Evolutionary conservation across 73 alveolate species (phyloP), one percentile per base, ranked within the genome.

Genomic region (Stentor coeruleus): DNA sequence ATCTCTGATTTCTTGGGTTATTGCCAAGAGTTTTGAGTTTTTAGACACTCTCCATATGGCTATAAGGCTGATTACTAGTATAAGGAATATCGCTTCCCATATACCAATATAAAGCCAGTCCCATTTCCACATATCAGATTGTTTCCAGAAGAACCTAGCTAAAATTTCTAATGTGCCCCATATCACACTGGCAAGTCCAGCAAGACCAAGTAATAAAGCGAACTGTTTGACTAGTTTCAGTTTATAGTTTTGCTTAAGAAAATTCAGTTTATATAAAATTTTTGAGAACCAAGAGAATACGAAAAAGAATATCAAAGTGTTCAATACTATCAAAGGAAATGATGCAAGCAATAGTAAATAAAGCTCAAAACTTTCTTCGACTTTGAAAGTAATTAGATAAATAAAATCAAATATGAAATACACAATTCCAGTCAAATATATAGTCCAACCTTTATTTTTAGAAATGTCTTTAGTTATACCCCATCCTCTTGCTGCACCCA

Each of bases 401-500:
- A 6, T 49, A 11, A 49, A 49, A 49, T 49, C 66, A 49, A 49
- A 49, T 6, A 49, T 20, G 20, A 49, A 49, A 20, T 49, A 49
- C 6, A 49, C 6, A 49, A 20, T 49, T 20, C 66, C 66, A 11
- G 20, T 11, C 6, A 49, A 11, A 49, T 49, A 49, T 11, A 49
- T 6, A n/a, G n/a, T n/a, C n/a, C n/a, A n/a, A 20, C 66, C 66
- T 49, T 49, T 49, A 49, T 49, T 49, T n/a, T n/a, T n/a, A 11
- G 66, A 49, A 49, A 49, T 20, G 20, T 49, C 66, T n/a, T n/a
- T n/a, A n/a, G n/a, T n/a, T 6, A 49, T 49, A 20, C 66, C 66
- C 28, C 6, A 6, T 11, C 66, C 66, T 6, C 66, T 6, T 11
- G 28, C 20, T 6, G 66, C 66, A 11, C 86, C 95, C 39, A 92